These are phyloP conservation scores for Aurantiochytrium sp. DNA, from an alignment of 108 stramenopile species.

Conservation along the genomic window DNA sequence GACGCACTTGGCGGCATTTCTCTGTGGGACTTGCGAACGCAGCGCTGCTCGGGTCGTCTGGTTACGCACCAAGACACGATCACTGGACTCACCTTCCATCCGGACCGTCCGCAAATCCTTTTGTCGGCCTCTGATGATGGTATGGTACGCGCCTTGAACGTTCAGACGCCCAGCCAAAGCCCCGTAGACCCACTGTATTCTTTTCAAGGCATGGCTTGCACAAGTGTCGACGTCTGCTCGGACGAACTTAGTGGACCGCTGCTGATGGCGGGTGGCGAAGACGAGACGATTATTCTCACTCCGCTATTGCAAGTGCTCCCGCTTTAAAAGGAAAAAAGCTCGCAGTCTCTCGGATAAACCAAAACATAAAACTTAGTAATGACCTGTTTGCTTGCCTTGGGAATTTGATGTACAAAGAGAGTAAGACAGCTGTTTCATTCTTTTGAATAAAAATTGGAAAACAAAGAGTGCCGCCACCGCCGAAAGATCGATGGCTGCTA, in stretches of 20 bases:
- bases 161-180: background rate
- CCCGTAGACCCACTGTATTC: background rate
- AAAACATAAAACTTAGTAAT: too few relatives aligned
- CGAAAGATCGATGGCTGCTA: too few relatives aligned
- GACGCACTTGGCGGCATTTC: background rate
- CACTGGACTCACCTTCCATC: background rate
- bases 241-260: background rate
- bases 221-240: background rate
- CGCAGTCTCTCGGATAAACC: too few relatives aligned
- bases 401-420: too few relatives aligned
- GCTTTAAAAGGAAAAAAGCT: background rate
- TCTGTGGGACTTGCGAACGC: background rate
- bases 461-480: too few relatives aligned
- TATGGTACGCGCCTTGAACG: background rate
- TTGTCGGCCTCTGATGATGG: background rate
- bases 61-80: background rate
- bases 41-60: background rate
- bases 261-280: background rate
- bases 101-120: background rate
- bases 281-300: background rate
- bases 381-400: too few relatives aligned
- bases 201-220: background rate
- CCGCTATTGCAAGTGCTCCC: background rate
- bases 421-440: too few relatives aligned
- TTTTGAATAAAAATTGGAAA: too few relatives aligned